Percentiles rank a stretch among this genome's conserved stretches.
These are phyloP conservation scores for Lizonia empirigonia DNA, from an alignment of 2,329 filamentous ascomycete species.

Conservation along the genomic window DNA sequence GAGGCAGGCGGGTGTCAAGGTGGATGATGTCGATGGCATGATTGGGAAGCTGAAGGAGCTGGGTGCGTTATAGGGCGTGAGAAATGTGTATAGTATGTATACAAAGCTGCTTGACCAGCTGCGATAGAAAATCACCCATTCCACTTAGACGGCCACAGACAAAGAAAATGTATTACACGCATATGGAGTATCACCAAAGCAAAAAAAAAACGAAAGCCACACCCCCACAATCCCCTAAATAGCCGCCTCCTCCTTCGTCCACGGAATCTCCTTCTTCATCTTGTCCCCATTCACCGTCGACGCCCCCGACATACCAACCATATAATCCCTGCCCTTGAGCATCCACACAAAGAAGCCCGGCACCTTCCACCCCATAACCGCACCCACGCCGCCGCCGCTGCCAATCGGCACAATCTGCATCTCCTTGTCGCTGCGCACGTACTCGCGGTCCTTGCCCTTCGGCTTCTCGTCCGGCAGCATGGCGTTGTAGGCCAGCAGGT, in stretches of 20 bases:
- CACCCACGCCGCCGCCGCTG: conserved; percentile 42
- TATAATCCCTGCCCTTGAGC: conserved; percentile 51
- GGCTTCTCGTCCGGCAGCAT: conserved; percentile 26
- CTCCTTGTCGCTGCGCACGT: conserved; percentile 29
- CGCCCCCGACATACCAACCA: conserved; percentile 32
- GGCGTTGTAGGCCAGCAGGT: conserved; percentile 46
- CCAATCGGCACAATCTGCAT: conserved; percentile 43
- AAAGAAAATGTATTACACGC: background rate
- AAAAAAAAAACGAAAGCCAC: background rate
- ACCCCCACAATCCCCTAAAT: conserved; percentile 8
- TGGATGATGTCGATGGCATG: conserved; percentile 95
- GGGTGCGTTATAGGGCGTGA: conserved; percentile 71
- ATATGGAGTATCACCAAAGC: background rate
- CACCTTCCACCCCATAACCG: conserved; percentile 46
- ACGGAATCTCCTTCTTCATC: conserved; percentile 35
- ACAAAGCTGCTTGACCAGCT: background rate
- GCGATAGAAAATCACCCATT: too few species aligned
- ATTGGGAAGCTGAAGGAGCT: conserved; percentile 94
- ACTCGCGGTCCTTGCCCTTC: conserved; percentile 35
- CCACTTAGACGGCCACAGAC: too few species aligned
- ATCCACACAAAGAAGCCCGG: conserved; percentile 49
- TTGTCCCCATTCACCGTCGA: conserved; percentile 21
- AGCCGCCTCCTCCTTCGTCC: conserved; percentile 33
- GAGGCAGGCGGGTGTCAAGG: conserved; percentile 92
- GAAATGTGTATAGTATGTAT: conserved; percentile 3